phyloP scores from a whole-genome alignment of 495 filamentous ascomycete species.

The Podospora sp. region DNA sequence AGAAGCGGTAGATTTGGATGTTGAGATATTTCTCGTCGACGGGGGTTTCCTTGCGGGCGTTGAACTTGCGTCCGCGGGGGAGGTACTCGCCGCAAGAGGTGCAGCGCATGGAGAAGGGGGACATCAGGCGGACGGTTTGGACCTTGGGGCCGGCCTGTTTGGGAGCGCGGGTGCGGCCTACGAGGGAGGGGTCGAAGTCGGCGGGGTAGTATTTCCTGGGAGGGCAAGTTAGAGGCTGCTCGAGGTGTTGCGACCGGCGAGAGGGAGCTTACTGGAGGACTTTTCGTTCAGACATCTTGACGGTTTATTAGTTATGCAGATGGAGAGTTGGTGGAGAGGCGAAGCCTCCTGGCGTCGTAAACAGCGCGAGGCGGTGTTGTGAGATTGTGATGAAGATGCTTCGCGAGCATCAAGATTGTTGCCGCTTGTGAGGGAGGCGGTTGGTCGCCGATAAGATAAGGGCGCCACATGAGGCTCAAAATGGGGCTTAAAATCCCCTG shows the following conservation, averaged over 20 bases:
- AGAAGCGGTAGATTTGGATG: slow-evolving; percentile 91
- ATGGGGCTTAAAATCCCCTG: not conserved
- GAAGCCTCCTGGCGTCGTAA: not conserved
- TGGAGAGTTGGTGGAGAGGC: not conserved
- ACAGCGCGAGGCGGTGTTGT: not conserved
- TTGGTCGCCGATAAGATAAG: not conserved
- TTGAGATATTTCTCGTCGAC: slow-evolving; percentile 84
- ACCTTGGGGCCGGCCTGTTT: slow-evolving; percentile 78
- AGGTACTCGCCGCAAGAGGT: slow-evolving; percentile 92
- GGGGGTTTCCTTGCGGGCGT: slow-evolving; percentile 88
- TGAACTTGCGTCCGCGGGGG: slow-evolving; percentile 96
- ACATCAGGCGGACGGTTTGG: slow-evolving; percentile 93
- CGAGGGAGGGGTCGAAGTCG: slow-evolving; percentile 91
- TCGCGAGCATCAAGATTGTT: not conserved
- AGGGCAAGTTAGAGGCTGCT: not conserved
- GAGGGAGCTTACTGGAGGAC: slow-evolving; percentile 10
- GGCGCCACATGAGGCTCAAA: not conserved
- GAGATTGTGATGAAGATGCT: not conserved
- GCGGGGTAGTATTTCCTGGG: slow-evolving; percentile 82
- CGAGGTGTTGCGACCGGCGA: not conserved
- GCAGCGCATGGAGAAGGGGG: slow-evolving; percentile 94
- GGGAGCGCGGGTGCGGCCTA: slow-evolving; percentile 63
- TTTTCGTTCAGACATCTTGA: slow-evolving; percentile 21
- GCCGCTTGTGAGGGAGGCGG: not conserved
- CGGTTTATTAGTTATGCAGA: not conserved